Base-by-base conservation (phyloP, 163 green algal genomes). In the Chloromonas sp. region DNA sequence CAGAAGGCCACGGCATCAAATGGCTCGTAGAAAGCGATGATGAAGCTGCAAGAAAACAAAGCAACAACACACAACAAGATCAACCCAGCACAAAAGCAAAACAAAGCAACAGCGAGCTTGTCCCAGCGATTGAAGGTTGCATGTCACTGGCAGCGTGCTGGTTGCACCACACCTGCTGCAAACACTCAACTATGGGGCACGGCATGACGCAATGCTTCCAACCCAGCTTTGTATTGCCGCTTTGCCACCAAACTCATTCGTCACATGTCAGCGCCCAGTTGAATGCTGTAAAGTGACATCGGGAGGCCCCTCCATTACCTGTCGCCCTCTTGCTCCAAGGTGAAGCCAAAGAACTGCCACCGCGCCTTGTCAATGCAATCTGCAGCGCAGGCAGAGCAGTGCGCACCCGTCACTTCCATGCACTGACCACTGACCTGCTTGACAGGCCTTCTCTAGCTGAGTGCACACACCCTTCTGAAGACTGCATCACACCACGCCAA, bases 281-380 rank as follows among this genome's bases (percentile, higher is more conserved):
- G 36, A 36, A 36, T 36, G 36, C 36, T 36, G 36, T 36, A 36
- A 36, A 36, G 36, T 36, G 36, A 36, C 36, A 36, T 36, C 36
- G 36, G 36, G 36, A 36, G 36, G 36, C 36, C 36, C 36, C 36
- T 84, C 57, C 2, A 13, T 8, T 2, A 58, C 60, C 60, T 83
- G 87, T 93, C 90, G 0, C 90, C 90, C 87, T 93, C 90, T 82
- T 91, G 90, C 89, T 93, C 87, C 59, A 93, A 61, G 0, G 86
- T 91, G 83, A 85, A 92, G 60, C 90, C 90, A 61, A 88, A 91
- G 77, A 88, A 89, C 60, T 59, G 14, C 88, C 88, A 89, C 1
- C 86, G 83, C 3, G 61, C 81, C 15, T 82, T 82, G 58, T 82
- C 78, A 62, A 82, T 62, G 58, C 78, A 70, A 58, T 62, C 58